Conservation (phyloP, 805 yeast species). For the Groenewaldozyma salmanticensis region DNA sequence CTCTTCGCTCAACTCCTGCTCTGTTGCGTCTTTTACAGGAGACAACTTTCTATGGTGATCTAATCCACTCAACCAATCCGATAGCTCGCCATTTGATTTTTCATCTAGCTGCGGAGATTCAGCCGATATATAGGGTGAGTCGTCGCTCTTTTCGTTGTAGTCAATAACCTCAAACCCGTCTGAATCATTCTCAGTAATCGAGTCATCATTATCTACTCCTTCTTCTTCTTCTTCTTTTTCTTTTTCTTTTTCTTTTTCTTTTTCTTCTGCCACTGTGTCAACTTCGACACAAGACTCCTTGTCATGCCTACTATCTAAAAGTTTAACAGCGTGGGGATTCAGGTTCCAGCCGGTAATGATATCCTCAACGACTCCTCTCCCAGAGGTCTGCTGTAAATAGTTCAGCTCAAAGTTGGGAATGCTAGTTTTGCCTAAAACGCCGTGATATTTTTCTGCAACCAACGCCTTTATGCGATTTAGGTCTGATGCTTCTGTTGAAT, state of each 20-base stretch:
- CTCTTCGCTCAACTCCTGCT: neutral
- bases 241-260: neutral
- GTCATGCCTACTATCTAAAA: neutral
- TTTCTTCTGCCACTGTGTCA: no score
- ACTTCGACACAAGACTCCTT: no score
- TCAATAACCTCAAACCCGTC: neutral
- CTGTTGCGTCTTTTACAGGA: neutral
- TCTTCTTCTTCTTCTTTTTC: conserved; percentile 2
- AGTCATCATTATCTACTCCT: neutral
- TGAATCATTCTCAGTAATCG: neutral
- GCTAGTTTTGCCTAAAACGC: neutral
- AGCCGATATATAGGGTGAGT: neutral
- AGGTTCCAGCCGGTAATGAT: conserved; percentile 11
- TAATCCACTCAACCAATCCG: no score
- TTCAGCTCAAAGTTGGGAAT: conserved; percentile 1
- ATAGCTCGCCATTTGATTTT: no score
- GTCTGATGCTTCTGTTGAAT: conserved; percentile 42
- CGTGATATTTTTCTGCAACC: neutral
- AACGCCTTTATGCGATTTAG: conserved; percentile 20
- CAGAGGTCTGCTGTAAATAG: conserved; percentile 4
- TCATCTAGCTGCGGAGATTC: no score
- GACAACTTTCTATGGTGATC: no score
- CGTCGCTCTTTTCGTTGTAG: neutral
- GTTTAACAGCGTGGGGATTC: neutral
- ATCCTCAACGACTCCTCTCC: conserved; percentile 5